A percentile compares a stretch with the other conserved stretches of the same genome.
phyloP scores from a whole-genome alignment of 2,329 filamentous ascomycete species.

The Verticillium nubilum region DNA sequence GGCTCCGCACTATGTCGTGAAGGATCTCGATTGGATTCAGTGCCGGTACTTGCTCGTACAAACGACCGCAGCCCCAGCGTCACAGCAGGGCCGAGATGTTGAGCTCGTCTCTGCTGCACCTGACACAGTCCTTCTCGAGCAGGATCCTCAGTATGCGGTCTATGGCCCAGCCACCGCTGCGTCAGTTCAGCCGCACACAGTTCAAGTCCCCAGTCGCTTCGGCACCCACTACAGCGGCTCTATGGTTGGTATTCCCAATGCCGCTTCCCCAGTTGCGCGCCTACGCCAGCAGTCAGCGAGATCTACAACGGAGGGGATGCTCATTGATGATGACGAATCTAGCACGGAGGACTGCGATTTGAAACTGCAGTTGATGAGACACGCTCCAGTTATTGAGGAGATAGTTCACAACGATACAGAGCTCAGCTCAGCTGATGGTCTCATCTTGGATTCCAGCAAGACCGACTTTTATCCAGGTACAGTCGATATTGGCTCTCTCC shows the following conservation, averaged over 20 bases:
- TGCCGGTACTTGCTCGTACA: constrained; percentile 72
- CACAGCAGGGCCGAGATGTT: not conserved
- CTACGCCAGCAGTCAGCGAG: not conserved
- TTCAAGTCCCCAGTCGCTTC: too few relatives aligned
- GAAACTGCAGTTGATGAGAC: not conserved
- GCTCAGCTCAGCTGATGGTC: too few relatives aligned
- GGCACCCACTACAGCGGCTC: too few relatives aligned
- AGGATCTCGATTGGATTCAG: constrained; percentile 80
- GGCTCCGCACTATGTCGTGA: constrained; percentile 64
- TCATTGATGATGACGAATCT: not conserved
- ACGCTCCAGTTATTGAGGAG: not conserved
- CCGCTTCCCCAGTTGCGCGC: not conserved
- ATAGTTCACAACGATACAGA: not conserved
- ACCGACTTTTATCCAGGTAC: constrained; percentile 59
- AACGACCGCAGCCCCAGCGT: not conserved
- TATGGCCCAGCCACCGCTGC: not conserved
- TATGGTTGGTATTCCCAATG: not conserved
- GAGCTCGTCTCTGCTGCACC: not conserved
- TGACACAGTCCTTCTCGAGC: not conserved
- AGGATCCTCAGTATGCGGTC: not conserved
- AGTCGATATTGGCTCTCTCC: constrained; percentile 56
- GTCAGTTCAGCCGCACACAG: too few relatives aligned
- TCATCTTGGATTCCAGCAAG: constrained; percentile 10
- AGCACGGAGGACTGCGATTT: not conserved
- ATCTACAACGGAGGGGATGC: not conserved